A percentile compares a stretch with the other conserved stretches of the same genome.
These are phyloP conservation scores for Blastobotrys malaysiensis DNA, from an alignment of 1,139 yeast genomes.

Conservation along the genomic window DNA sequence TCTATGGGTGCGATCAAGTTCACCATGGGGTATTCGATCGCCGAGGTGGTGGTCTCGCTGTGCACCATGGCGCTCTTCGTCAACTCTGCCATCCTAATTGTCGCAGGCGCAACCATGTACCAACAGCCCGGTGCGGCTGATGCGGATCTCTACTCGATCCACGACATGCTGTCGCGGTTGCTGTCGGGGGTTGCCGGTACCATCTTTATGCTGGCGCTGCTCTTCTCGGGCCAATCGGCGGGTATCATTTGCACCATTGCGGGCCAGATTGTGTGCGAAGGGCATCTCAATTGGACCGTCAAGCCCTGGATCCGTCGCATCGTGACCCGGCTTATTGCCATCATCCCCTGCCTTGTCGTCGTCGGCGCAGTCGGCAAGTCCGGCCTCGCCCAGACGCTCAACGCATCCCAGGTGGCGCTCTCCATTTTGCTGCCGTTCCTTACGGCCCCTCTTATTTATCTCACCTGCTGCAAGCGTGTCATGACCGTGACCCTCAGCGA, in stretches of 20 bases:
- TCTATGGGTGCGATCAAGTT: slow-evolving; percentile 59
- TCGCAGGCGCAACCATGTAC: slow-evolving; percentile 68
- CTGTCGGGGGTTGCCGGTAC: slow-evolving; percentile 74
- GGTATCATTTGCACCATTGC: slow-evolving; percentile 86
- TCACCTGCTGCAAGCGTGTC: slow-evolving; percentile 57
- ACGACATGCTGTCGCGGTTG: slow-evolving; percentile 48
- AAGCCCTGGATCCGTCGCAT: slow-evolving; percentile 74
- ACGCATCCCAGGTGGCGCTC: slow-evolving; percentile 71
- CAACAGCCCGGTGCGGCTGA: slow-evolving; percentile 54
- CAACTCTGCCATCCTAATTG: slow-evolving; percentile 68
- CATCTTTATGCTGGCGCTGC: slow-evolving; percentile 66
- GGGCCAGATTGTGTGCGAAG: slow-evolving; percentile 81
- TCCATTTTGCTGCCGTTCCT: slow-evolving; percentile 68
- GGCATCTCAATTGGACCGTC: slow-evolving; percentile 70
- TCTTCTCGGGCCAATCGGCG: slow-evolving; percentile 75
- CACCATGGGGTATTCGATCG: slow-evolving; percentile 59
- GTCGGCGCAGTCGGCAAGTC: slow-evolving; percentile 52
- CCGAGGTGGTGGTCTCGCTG: slow-evolving; percentile 60
- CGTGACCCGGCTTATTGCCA: slow-evolving; percentile 63
- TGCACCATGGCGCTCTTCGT: slow-evolving; percentile 74
- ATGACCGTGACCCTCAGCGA: slow-evolving; percentile 44
- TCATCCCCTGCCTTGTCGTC: slow-evolving; percentile 64
- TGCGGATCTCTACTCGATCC: slow-evolving; percentile 72
- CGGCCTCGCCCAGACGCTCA: slow-evolving; percentile 61
- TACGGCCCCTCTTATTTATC: slow-evolving; percentile 71